Conservation (phyloP, 176 grass and related monocot species). For the Cenchrus fungigraminus region DNA sequence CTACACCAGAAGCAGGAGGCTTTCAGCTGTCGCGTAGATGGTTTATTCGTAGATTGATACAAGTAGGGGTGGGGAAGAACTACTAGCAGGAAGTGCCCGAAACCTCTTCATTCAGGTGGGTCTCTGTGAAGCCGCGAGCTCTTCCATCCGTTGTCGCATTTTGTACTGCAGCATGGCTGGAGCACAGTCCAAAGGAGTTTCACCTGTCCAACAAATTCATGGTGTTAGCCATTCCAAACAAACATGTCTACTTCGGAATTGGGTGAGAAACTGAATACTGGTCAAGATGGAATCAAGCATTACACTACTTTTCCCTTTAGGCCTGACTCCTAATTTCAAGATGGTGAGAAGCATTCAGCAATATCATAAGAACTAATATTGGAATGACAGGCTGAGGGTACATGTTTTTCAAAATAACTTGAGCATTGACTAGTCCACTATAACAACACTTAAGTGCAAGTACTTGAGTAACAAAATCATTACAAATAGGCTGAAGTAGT, state of each 20-base stretch:
- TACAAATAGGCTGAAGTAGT: not conserved
- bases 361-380: conserved; percentile 9
- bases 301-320: not conserved
- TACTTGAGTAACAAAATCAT: not conserved
- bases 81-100: not conserved
- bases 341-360: not conserved
- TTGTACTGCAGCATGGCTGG: conserved; percentile 98
- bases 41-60: conserved; percentile 25
- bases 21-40: not conserved
- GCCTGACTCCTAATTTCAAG: not conserved
- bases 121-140: conserved; percentile 46
- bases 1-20: not conserved
- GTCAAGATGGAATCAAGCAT: not conserved
- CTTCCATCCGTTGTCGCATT: conserved; percentile 74
- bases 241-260: not conserved
- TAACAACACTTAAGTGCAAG: not conserved
- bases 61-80: not conserved
- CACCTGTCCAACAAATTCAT: conserved; percentile 61
- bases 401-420: not conserved
- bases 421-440: not conserved
- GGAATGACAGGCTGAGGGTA: not conserved
- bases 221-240: conserved; percentile 1
- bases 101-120: conserved; percentile 19
- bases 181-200: conserved; percentile 96
- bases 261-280: not conserved